Evolutionary conservation across 2,329 filamentous ascomycete species (phyloP).

Genomic region (Nothomitra cinnamomea): DNA sequence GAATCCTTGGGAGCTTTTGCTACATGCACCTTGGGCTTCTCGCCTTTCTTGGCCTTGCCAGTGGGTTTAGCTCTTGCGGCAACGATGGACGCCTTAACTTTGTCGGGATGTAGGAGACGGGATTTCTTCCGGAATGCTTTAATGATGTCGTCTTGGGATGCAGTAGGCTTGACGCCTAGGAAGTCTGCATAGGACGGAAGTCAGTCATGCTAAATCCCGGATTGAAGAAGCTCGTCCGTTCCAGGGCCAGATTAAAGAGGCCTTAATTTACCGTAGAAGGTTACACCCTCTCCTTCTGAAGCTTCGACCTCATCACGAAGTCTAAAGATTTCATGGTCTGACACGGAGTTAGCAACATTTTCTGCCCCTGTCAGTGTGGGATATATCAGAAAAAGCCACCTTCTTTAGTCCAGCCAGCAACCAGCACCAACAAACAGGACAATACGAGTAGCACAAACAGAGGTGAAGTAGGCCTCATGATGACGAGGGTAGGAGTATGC

Average conservation of each 20-base stretch:
- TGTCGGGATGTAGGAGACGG: constrained; percentile 77
- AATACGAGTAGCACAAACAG: constrained; percentile 12
- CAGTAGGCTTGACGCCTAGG: constrained; percentile 55
- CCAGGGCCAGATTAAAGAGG: background rate
- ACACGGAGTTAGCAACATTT: constrained; percentile 5
- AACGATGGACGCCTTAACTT: constrained; percentile 71
- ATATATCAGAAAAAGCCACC: constrained; percentile 12
- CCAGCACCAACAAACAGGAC: constrained; percentile 11
- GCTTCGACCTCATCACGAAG: constrained; percentile 70
- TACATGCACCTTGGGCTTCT: constrained; percentile 45
- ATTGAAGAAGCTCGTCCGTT: constrained; percentile 2
- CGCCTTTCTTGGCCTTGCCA: constrained; percentile 28
- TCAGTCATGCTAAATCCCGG: background rate
- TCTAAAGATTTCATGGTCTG: constrained; percentile 96
- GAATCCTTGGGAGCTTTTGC: constrained; percentile 53
- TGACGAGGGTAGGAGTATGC: constrained; percentile 4
- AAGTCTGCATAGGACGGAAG: constrained; percentile 38
- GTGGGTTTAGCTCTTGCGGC: constrained; percentile 37
- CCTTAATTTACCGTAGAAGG: constrained; percentile 53
- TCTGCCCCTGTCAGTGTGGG: background rate
- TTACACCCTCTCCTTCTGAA: constrained; percentile 59
- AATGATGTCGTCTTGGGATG: constrained; percentile 74
- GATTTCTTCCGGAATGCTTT: constrained; percentile 88
- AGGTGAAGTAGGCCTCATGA: constrained; percentile 14
- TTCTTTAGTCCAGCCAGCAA: constrained; percentile 23